Evolutionary conservation across 495 filamentous ascomycete species (phyloP).

Genomic region (Penicillium herquei): DNA sequence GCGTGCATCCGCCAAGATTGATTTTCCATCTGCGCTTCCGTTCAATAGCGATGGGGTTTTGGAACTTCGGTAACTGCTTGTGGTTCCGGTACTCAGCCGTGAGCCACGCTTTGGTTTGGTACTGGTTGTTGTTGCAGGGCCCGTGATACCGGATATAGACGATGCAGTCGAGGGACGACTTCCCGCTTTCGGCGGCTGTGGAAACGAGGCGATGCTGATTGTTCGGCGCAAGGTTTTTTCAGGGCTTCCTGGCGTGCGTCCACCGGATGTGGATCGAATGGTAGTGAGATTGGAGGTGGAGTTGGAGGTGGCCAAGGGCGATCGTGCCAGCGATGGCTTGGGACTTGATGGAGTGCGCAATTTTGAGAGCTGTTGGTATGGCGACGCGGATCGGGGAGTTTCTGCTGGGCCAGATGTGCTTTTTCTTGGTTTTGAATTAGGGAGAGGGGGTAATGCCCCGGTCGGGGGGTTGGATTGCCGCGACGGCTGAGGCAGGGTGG

Average conservation of each 20-base stretch:
- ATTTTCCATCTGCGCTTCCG: constrained; percentile 72
- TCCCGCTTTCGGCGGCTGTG: constrained; percentile 74
- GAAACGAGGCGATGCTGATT: constrained; percentile 88
- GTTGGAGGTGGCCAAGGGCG: constrained; percentile 41
- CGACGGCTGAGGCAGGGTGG: constrained; percentile 59
- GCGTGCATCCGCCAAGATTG: constrained; percentile 57
- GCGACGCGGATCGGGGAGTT: constrained; percentile 40
- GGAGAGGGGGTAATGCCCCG: constrained; percentile 65
- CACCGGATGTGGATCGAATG: constrained; percentile 39
- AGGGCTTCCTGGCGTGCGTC: constrained; percentile 38
- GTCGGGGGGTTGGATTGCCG: constrained; percentile 63
- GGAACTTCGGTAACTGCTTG: constrained; percentile 49
- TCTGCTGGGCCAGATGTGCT: constrained; percentile 50
- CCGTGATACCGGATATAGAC: constrained; percentile 30
- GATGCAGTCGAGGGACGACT: constrained; percentile 47
- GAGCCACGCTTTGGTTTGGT: constrained; percentile 36
- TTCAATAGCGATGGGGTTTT: constrained; percentile 73
- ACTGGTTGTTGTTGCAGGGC: constrained; percentile 22
- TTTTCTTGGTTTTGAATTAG: constrained; percentile 68
- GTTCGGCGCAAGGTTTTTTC: constrained; percentile 75
- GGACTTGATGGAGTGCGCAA: constrained; percentile 65
- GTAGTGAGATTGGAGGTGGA: constrained; percentile 41
- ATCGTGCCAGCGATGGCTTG: constrained; percentile 48
- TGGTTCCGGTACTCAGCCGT: constrained; percentile 39
- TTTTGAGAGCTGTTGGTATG: constrained; percentile 45